Base-by-base conservation (phyloP, 192 early-diverging fungal species). In the Podila horticola region DNA sequence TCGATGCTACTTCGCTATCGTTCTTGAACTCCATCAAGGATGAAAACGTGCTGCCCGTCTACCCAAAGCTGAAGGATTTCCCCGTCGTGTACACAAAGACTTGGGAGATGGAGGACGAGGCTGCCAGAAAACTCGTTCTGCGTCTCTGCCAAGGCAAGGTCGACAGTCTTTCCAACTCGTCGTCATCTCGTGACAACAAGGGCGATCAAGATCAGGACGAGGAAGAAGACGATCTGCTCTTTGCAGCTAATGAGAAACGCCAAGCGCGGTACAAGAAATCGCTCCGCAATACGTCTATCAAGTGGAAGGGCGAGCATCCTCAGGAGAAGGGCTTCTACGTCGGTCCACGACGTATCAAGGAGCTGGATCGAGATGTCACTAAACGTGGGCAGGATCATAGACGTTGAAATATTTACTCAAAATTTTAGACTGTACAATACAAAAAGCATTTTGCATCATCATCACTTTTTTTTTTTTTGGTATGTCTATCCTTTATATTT, bases 231-330 rank as follows among this genome's bases (percentile, higher is more conserved):
- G 9, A 38, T 26, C 13, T 30, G 20, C n/a, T 38, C 41, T 1
- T 66, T 64, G 5, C 58, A 33, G 29, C 31, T n/a, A 45, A 69
- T 0, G 77, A 81, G 34, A 81, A 73, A 58, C 50, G 62, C 0
- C 58, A 36, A 11, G 52, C 65, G 10, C 30, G 71, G 20, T 66
- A 69, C 30, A 61, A 81, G 30, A 81, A 73, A 49, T 38, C 48
- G 50, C 19, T 73, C 4, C 70, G 77, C n/a, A 72, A 81, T 19
- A 81, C 77, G 19, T 65, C 77, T 9, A 73, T 81, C 67, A 81
- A 81, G 58, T 81, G 77, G 77, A 81, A 81, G 62, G 77, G 77
- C 4, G 71, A 72, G 33, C 77, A 81, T 45, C 66, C 71, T 1
- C 77, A 79, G 24, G 75, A 81, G 62, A 81, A 73, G 58, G 77